Percentiles rank a stretch among this genome's conserved stretches.
phyloP scores from a whole-genome alignment of 768 basidiomycete genomes.

The Pisolithus microcarpus region DNA sequence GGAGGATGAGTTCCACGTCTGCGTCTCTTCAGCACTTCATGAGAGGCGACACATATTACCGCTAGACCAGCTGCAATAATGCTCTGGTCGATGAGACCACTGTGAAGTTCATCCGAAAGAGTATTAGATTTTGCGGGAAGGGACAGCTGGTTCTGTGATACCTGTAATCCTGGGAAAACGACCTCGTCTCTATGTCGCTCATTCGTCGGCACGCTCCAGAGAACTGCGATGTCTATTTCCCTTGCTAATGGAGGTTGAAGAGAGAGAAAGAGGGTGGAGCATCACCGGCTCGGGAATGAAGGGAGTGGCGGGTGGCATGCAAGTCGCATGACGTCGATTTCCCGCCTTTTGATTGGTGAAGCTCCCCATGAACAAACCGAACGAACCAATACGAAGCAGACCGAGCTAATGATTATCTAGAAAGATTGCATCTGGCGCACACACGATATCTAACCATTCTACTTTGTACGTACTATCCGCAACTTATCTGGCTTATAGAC shows the following conservation, averaged over 20 bases:
- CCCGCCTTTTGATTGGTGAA: background rate
- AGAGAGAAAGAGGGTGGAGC: too few species aligned
- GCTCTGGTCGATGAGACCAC: slow-evolving; percentile 71
- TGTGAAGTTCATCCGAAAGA: slow-evolving; percentile 17
- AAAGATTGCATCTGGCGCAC: too few species aligned
- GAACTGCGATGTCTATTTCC: too few species aligned
- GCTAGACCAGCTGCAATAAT: slow-evolving; percentile 55
- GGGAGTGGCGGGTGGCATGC: too few species aligned
- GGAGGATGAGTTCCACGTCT: slow-evolving; percentile 38
- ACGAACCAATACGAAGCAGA: background rate
- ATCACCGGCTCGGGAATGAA: too few species aligned
- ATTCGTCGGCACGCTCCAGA: slow-evolving; percentile 23
- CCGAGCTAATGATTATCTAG: background rate
- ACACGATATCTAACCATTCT: slow-evolving; percentile 29
- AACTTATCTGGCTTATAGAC: slow-evolving; percentile 74
- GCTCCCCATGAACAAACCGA: background rate
- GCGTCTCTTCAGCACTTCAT: slow-evolving; percentile 65
- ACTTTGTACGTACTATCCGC: slow-evolving; percentile 87
- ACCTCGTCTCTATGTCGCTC: slow-evolving; percentile 52
- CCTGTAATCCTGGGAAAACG: slow-evolving; percentile 62
- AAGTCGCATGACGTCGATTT: background rate
- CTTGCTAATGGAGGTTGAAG: too few species aligned
- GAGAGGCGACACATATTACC: slow-evolving; percentile 51
- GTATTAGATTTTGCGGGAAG: background rate
- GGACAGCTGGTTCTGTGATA: slow-evolving; percentile 13